Evolutionary conservation across 1,284 basidiomycete species (phyloP), one percentile per base, ranked within the genome.

Genomic region (Tremellales sp.): DNA sequence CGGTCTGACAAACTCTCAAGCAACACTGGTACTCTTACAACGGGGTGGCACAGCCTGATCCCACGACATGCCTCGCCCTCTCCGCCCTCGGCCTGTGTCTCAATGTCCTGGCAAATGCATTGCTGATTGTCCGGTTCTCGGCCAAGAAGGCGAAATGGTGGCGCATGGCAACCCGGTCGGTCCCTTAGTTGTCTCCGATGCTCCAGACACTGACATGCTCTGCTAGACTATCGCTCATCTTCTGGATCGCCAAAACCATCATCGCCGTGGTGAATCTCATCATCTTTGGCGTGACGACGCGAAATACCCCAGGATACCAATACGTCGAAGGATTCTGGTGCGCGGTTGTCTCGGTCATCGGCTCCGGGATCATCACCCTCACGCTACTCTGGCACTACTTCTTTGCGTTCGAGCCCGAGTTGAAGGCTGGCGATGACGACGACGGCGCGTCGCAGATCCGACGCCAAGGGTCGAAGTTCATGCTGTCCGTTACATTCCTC

Each of bases 281-380:
- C 36, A 47, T 66, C 18, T 75, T 68, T 50, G 74, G 73, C 14
- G 65, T 66, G 24, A 35, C 63, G 12, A 60, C 60, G 4, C 49
- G 64, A 9, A 71, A 71, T 44, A 45, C 47, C 0, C 40, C 55
- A 1, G 69, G 61, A 5, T 73, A 66, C 43, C 38, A 48, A 14
- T 76, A 67, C 45, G 51, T 54, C 16, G 65, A 73, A 49, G 75
- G 70, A 0, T 76, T 76, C 55, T 77, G 74, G 71, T 71, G 68
- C 43, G 74, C 73, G 3, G 70, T 76, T 26, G 53, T 74, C 18
- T 72, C 72, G 3, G 50, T 74, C 29, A 57, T 72, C 37, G 56
- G 69, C 19, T 55, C 66, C 4, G 70, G 70, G 1, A 54, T 74
- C 40, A 75, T 76, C 48, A 59, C 66, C 4, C 48, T 65, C 40